Percentiles rank a stretch among this genome's conserved stretches.
phyloP scores from a whole-genome alignment of 2,329 filamentous ascomycete species.

The Tolypocladium album region DNA sequence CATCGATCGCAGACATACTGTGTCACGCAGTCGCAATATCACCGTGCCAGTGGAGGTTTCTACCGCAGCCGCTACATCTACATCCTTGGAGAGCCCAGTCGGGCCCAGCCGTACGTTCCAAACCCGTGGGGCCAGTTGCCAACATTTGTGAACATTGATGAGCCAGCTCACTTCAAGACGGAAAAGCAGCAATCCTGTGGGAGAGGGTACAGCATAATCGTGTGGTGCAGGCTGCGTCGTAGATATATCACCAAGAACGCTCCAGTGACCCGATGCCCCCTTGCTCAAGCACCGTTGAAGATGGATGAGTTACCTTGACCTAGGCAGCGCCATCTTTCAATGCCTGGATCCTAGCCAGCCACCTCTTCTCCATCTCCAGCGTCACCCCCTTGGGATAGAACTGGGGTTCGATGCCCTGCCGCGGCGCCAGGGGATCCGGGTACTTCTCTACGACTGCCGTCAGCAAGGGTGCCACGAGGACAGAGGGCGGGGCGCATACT shows the following conservation, averaged over 20 bases:
- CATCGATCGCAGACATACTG: background rate
- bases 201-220: background rate
- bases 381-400: constrained; percentile 28
- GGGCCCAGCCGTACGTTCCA: background rate
- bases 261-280: background rate
- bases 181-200: background rate
- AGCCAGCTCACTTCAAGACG: background rate
- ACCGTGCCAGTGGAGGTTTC: background rate
- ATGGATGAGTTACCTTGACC: background rate
- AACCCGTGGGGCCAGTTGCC: background rate
- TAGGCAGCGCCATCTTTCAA: background rate
- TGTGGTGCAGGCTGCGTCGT: background rate
- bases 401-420: constrained; percentile 18
- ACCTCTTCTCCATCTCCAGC: constrained; percentile 26
- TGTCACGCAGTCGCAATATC: background rate
- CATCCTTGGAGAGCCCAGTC: too few species aligned
- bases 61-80: background rate
- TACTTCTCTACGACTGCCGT: constrained; percentile 22
- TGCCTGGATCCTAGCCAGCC: constrained; percentile 22
- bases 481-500: constrained; percentile 8
- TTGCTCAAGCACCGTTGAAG: background rate
- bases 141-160: background rate
- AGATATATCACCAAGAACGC: background rate
- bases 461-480: constrained; percentile 2
- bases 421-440: constrained; percentile 34